Percentiles rank a stretch among this genome's conserved stretches.
phyloP scores from a whole-genome alignment of 306 rosid genomes.

The Cicer judaicum region DNA sequence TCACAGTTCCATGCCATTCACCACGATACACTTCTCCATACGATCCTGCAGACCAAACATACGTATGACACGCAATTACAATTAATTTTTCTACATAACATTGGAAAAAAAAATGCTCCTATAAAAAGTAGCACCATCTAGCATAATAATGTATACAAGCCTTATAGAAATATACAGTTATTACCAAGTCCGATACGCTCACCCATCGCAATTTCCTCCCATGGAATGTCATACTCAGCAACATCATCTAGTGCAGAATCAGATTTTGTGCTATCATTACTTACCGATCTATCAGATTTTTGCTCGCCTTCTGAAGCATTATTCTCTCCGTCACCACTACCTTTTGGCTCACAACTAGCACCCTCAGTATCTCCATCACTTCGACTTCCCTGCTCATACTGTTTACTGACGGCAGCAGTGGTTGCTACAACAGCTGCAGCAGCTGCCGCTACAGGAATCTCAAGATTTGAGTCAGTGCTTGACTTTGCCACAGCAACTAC shows the following conservation, averaged over 20 bases:
- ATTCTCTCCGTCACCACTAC: slow-evolving; percentile 66
- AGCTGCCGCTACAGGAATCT: slow-evolving; percentile 96
- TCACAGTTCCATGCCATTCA: slow-evolving; percentile 98
- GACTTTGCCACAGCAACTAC: slow-evolving; percentile 87
- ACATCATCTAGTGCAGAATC: slow-evolving; percentile 86
- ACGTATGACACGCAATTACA: slow-evolving; percentile 34
- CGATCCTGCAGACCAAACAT: slow-evolving; percentile 71
- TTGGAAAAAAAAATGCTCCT: slow-evolving; percentile 29
- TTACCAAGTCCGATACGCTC: slow-evolving; percentile 99
- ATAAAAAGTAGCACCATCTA: slow-evolving; percentile 24
- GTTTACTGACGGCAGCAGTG: slow-evolving; percentile 88
- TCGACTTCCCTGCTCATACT: slow-evolving; percentile 73
- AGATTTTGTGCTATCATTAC: slow-evolving; percentile 82
- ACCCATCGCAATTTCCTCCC: slow-evolving; percentile 91
- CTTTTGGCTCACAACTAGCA: slow-evolving; percentile 57
- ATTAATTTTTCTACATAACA: slow-evolving; percentile 33
- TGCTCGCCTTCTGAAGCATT: slow-evolving; percentile 73
- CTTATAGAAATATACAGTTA: slow-evolving; percentile 46
- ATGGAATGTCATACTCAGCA: slow-evolving; percentile 90
- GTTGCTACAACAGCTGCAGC: slow-evolving; percentile 99
- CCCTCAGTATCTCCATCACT: slow-evolving; percentile 73
- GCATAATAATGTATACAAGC: slow-evolving; percentile 42
- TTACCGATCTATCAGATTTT: slow-evolving; percentile 74
- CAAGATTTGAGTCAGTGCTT: slow-evolving; percentile 64
- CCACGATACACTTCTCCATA: slow-evolving; percentile 98